These are phyloP conservation scores for Phialophora chinensis DNA, from an alignment of 2,329 filamentous ascomycete genomes.

Conservation along the genomic window DNA sequence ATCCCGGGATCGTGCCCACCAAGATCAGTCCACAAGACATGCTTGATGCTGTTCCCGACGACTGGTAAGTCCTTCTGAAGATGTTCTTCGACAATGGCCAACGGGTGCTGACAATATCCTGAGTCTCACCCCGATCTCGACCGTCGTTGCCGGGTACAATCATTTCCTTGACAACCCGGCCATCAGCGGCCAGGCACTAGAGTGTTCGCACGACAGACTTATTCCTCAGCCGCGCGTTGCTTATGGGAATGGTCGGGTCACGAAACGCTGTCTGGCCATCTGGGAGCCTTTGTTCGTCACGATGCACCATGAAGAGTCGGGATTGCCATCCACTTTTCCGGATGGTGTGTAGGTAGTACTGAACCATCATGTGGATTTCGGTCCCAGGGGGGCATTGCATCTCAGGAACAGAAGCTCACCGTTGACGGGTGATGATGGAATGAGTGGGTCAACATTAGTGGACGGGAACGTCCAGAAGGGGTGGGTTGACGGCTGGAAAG, in stretches of 20 bases:
- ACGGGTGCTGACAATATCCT: no score
- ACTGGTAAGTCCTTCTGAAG: slow-evolving; percentile 35
- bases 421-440: no score
- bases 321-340: background rate
- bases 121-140: slow-evolving; percentile 50
- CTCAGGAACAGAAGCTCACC: no score
- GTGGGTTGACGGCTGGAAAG: no score
- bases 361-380: no score
- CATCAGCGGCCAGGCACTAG: slow-evolving; percentile 52
- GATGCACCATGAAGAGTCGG: background rate
- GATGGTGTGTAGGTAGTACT: no score
- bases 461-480: no score
- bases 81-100: no score
- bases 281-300: slow-evolving; percentile 1
- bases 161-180: slow-evolving; percentile 54
- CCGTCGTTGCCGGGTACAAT: slow-evolving; percentile 55
- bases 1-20: slow-evolving; percentile 57
- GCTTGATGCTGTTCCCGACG: slow-evolving; percentile 47
- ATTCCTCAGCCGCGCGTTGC: background rate
- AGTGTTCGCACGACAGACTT: slow-evolving; percentile 38
- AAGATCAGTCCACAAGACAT: slow-evolving; percentile 54
- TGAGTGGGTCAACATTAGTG: no score
- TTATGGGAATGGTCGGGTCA: background rate
- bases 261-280: slow-evolving; percentile 12
- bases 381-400: no score